Conservation (phyloP, 75 land plant genomes). For the Sequoia sempervirens region DNA sequence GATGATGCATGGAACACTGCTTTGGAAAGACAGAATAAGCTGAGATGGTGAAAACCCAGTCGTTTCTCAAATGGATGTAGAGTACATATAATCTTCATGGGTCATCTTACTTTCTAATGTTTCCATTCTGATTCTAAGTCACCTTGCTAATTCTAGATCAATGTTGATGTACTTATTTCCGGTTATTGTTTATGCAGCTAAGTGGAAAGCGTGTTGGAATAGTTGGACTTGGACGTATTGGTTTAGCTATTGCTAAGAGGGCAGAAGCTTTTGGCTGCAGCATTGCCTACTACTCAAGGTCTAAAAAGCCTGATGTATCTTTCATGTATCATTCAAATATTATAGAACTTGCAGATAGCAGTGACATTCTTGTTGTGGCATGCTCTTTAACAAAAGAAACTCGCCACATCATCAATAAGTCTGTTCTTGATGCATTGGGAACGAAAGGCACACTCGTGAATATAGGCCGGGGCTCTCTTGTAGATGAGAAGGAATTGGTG, state of each 20-base stretch:
- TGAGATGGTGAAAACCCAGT: too few species aligned
- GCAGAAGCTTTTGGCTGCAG: constrained; percentile 48
- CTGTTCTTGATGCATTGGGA: constrained; percentile 53
- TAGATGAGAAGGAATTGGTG: constrained; percentile 62
- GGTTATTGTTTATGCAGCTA: constrained; percentile 18
- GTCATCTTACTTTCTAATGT: too few species aligned
- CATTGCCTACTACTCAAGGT: constrained; percentile 47
- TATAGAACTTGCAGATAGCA: constrained; percentile 37
- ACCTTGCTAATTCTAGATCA: too few species aligned
- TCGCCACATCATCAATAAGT: constrained; percentile 31
- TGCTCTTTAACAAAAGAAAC: constrained; percentile 54
- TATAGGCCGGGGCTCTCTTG: constrained; percentile 51
- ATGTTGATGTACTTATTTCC: neutral
- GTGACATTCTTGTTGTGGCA: constrained; percentile 46
- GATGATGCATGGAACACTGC: too few species aligned
- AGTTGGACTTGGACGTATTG: constrained; percentile 59
- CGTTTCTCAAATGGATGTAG: too few species aligned
- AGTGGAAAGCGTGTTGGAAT: constrained; percentile 53
- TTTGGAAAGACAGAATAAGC: too few species aligned
- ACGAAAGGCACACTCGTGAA: constrained; percentile 53
- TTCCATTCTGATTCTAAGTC: too few species aligned
- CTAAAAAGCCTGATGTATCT: constrained; percentile 30
- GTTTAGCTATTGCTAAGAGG: constrained; percentile 37
- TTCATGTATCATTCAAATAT: constrained; percentile 37
- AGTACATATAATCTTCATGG: too few species aligned